Evolutionary conservation across 2,329 filamentous ascomycete genomes (phyloP).

Genomic region (Phialemonium atrogriseum): DNA sequence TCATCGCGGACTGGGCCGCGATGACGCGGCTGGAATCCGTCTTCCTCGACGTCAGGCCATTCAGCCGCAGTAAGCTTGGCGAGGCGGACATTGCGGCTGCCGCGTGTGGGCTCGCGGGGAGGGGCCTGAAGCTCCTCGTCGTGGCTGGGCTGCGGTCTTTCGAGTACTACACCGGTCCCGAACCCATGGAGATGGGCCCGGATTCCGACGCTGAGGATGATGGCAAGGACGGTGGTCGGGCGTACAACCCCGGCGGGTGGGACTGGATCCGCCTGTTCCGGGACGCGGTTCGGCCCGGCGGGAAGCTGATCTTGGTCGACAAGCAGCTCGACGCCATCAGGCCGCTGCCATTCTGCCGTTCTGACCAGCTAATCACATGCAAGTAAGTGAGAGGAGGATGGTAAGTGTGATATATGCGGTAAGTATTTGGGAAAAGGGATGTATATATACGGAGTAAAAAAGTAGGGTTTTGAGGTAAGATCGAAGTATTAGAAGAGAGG

Average conservation of each 20-base stretch:
- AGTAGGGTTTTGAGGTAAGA: no score
- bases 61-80: not conserved
- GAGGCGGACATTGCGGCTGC: not conserved
- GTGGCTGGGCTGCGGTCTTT: slow-evolving; percentile 10
- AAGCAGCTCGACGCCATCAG: slow-evolving; percentile 1
- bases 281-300: slow-evolving; percentile 10
- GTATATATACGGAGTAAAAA: no score
- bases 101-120: slow-evolving; percentile 5
- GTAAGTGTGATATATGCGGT: no score
- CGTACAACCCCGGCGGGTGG: no score
- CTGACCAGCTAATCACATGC: no score
- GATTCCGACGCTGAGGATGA: slow-evolving; percentile 3
- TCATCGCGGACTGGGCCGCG: no score
- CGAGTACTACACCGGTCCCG: slow-evolving; percentile 1
- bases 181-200: slow-evolving; percentile 1
- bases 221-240: not conserved
- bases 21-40: no score
- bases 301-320: slow-evolving; percentile 10
- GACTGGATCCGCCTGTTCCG: slow-evolving; percentile 10
- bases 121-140: slow-evolving; percentile 6
- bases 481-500: no score
- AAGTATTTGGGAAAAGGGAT: no score
- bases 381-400: no score
- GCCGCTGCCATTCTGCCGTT: no score
- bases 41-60: no score